A percentile compares a stretch with the other conserved stretches of the same genome.
These are phyloP conservation scores for Solanum bulbocastanum DNA, from an alignment of 257 asterid genomes.

Conservation along the genomic window DNA sequence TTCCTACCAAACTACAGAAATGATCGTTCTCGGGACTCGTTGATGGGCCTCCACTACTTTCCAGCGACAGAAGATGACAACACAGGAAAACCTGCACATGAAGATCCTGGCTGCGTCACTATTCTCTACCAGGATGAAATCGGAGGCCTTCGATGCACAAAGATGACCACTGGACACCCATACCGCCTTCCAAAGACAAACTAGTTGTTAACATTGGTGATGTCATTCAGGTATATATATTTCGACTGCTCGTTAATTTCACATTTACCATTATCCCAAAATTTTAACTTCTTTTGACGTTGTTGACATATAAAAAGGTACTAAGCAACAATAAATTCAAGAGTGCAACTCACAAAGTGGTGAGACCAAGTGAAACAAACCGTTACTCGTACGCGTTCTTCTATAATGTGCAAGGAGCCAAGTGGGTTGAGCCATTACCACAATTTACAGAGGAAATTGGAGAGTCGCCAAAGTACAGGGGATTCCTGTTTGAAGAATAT, in stretches of 20 bases:
- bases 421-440: slow-evolving; percentile 45
- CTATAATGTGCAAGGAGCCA: slow-evolving; percentile 30
- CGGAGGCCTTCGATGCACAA: slow-evolving; percentile 40
- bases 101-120: slow-evolving; percentile 32
- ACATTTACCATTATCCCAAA: too few species aligned
- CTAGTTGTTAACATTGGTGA: slow-evolving; percentile 37
- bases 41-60: slow-evolving; percentile 35
- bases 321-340: slow-evolving; percentile 26
- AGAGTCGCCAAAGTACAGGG: slow-evolving; percentile 30
- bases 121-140: slow-evolving; percentile 43
- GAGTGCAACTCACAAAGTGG: slow-evolving; percentile 50
- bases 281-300: not conserved
- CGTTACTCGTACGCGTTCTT: slow-evolving; percentile 28
- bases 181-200: slow-evolving; percentile 16
- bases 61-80: slow-evolving; percentile 30
- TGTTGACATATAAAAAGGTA: not conserved
- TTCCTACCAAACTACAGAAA: slow-evolving; percentile 31
- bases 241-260: not conserved
- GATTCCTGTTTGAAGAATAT: slow-evolving; percentile 32
- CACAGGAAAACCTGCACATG: slow-evolving; percentile 28
- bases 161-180: slow-evolving; percentile 32
- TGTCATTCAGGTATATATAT: slow-evolving; percentile 22
- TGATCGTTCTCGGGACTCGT: slow-evolving; percentile 41
- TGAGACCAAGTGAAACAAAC: slow-evolving; percentile 17
- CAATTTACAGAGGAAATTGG: slow-evolving; percentile 27